Percentiles rank a stretch among this genome's conserved stretches.
These are phyloP conservation scores for Clavispora vitiphila DNA, from an alignment of 805 yeast genomes.

Conservation along the genomic window DNA sequence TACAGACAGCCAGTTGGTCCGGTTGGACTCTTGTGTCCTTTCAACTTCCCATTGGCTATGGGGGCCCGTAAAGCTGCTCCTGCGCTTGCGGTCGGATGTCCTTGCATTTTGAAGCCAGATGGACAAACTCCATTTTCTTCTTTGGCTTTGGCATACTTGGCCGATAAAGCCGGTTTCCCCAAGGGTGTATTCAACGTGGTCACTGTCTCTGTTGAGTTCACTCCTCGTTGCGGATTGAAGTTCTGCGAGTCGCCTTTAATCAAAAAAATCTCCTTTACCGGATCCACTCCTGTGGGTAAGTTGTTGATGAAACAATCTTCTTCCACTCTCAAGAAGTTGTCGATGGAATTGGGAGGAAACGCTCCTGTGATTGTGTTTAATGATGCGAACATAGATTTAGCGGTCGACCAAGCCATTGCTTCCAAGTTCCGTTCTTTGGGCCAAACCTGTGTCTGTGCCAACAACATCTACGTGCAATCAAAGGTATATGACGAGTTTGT, in stretches of 20 bases:
- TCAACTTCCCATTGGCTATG: slow-evolving; percentile 68
- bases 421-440: slow-evolving; percentile 74
- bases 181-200: slow-evolving; percentile 52
- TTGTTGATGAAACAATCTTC: slow-evolving; percentile 57
- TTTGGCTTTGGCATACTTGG: slow-evolving; percentile 50
- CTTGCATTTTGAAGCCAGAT: slow-evolving; percentile 57
- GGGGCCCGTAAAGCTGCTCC: slow-evolving; percentile 62
- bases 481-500: slow-evolving; percentile 60
- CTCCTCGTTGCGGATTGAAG: slow-evolving; percentile 49
- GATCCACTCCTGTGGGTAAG: slow-evolving; percentile 72
- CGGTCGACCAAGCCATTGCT: slow-evolving; percentile 60
- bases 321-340: slow-evolving; percentile 61
- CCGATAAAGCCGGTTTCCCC: slow-evolving; percentile 58
- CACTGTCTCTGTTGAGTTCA: slow-evolving; percentile 40
- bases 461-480: slow-evolving; percentile 63
- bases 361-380: slow-evolving; percentile 75
- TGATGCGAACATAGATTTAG: slow-evolving; percentile 64
- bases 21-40: slow-evolving; percentile 59
- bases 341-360: slow-evolving; percentile 77
- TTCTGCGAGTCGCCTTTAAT: slow-evolving; percentile 50
- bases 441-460: slow-evolving; percentile 80
- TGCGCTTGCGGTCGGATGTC: slow-evolving; percentile 63
- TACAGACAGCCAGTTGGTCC: slow-evolving; percentile 60
- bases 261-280: slow-evolving; percentile 70
- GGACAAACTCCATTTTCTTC: slow-evolving; percentile 59